Conservation (phyloP, 176 grass and related monocot genomes). For the Pontederia paniculata region DNA sequence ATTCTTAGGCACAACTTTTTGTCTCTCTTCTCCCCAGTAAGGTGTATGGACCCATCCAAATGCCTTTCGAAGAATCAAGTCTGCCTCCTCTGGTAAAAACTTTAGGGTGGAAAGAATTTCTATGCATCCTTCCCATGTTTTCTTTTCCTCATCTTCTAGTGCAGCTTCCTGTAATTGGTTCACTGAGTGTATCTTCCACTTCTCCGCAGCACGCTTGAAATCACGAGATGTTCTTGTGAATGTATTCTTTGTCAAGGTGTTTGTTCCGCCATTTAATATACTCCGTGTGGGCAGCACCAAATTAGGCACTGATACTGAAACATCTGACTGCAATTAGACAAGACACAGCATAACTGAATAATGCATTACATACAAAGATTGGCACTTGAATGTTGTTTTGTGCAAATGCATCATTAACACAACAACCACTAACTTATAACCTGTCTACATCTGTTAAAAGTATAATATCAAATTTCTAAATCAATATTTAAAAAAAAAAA, state of each 20-base stretch:
- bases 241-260: background rate
- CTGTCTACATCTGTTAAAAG: too few relatives aligned
- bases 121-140: slow-evolving; percentile 57
- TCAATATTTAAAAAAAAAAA: background rate
- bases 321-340: background rate
- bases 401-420: background rate
- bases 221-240: background rate
- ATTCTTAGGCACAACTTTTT: slow-evolving; percentile 34
- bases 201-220: background rate
- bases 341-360: background rate
- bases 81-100: slow-evolving; percentile 44
- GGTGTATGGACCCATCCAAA: slow-evolving; percentile 83
- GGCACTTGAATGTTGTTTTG: too few relatives aligned
- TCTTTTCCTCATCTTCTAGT: slow-evolving; percentile 30
- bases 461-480: too few relatives aligned
- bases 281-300: background rate
- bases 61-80: slow-evolving; percentile 67
- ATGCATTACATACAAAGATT: background rate
- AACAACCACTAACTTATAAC: too few relatives aligned
- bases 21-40: slow-evolving; percentile 78
- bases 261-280: background rate
- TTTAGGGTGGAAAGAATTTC: slow-evolving; percentile 32
- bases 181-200: slow-evolving; percentile 28
- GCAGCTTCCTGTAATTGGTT: slow-evolving; percentile 31
- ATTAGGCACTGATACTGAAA: background rate